Conservation (phyloP, 371 early-diverging fungal species). For the Rhizomucor miehei region DNA sequence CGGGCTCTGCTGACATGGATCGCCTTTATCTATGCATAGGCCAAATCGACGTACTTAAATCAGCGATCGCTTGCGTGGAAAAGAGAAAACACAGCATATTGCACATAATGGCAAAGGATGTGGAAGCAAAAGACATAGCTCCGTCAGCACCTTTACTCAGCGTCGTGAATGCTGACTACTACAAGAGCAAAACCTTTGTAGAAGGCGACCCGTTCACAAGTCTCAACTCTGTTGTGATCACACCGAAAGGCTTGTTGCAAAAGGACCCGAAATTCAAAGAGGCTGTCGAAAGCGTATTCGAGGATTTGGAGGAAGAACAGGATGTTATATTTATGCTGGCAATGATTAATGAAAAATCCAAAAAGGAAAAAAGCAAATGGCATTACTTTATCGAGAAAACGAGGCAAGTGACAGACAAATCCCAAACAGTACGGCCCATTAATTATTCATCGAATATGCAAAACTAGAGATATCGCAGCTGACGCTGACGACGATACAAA, state of each 20-base stretch:
- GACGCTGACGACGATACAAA: slow-evolving; percentile 23
- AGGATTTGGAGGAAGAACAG: slow-evolving; percentile 45
- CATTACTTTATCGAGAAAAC: slow-evolving; percentile 24
- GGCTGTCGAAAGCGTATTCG: slow-evolving; percentile 26
- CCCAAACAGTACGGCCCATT: background rate
- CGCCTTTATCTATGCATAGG: no score
- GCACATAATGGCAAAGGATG: slow-evolving; percentile 23
- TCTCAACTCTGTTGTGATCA: slow-evolving; percentile 26
- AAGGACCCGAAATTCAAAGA: slow-evolving; percentile 18
- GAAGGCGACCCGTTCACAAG: slow-evolving; percentile 6
- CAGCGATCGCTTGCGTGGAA: slow-evolving; percentile 18
- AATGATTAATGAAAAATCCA: slow-evolving; percentile 34
- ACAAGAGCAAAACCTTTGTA: background rate
- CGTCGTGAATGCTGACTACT: slow-evolving; percentile 25
- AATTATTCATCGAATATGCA: no score
- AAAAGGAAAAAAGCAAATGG: slow-evolving; percentile 22
- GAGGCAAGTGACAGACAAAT: slow-evolving; percentile 6
- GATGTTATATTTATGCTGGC: slow-evolving; percentile 46
- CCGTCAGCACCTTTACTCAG: slow-evolving; percentile 28
- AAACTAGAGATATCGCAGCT: background rate
- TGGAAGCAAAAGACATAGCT: slow-evolving; percentile 13
- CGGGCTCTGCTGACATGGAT: slow-evolving; percentile 1
- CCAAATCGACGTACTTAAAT: slow-evolving; percentile 23
- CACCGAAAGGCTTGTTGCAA: slow-evolving; percentile 20
- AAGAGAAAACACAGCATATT: slow-evolving; percentile 19